Conservation (phyloP, 2,329 filamentous ascomycete genomes). For the Fusarium nygamai region DNA sequence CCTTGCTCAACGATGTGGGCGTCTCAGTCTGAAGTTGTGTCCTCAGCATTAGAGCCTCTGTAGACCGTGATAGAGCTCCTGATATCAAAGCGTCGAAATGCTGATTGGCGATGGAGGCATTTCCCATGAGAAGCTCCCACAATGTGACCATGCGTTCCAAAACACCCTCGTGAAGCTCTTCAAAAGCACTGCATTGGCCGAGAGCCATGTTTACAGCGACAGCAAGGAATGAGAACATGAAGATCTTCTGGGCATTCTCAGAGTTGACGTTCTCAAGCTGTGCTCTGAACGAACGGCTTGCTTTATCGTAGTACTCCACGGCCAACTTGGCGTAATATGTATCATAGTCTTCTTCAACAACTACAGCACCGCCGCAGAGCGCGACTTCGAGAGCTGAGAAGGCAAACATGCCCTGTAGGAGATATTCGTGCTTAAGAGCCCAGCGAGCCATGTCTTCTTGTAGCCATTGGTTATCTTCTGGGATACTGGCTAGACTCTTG, state of each 20-base stretch:
- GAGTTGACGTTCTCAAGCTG: constrained; percentile 33
- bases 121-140: constrained; percentile 35
- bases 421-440: constrained; percentile 51
- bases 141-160: constrained; percentile 28
- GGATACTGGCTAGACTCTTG: constrained; percentile 50
- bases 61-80: constrained; percentile 27
- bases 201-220: constrained; percentile 40
- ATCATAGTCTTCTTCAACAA: constrained; percentile 22
- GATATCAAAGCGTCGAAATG: constrained; percentile 33
- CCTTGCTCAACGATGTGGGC: neutral
- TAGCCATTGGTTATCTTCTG: constrained; percentile 49
- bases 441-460: constrained; percentile 47
- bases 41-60: constrained; percentile 16
- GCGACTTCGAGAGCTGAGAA: constrained; percentile 37
- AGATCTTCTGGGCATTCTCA: constrained; percentile 35
- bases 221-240: constrained; percentile 40
- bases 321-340: constrained; percentile 36
- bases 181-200: constrained; percentile 25
- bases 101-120: constrained; percentile 26
- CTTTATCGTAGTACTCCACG: constrained; percentile 41
- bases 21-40: constrained; percentile 18
- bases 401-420: constrained; percentile 51
- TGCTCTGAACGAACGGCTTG: constrained; percentile 34
- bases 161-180: constrained; percentile 24
- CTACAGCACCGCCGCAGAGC: constrained; percentile 28